Percentiles rank a stretch among this genome's conserved stretches.
These are phyloP conservation scores for Mycena venus DNA, from an alignment of 768 basidiomycete genomes.

Conservation along the genomic window DNA sequence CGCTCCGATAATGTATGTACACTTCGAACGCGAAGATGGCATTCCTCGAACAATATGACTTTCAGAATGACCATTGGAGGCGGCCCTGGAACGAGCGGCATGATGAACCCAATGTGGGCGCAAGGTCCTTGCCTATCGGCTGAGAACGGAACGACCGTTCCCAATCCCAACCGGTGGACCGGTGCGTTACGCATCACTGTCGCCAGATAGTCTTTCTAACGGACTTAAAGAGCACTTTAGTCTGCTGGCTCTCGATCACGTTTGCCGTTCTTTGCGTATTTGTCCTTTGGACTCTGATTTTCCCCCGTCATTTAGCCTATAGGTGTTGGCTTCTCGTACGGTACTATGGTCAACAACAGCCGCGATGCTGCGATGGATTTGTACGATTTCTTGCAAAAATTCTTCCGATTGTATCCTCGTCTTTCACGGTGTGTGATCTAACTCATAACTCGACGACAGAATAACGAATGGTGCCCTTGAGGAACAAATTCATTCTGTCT, in stretches of 20 bases:
- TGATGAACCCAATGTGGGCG: constrained; percentile 16
- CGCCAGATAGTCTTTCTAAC: neutral
- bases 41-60: neutral
- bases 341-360: constrained; percentile 47
- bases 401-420: constrained; percentile 43
- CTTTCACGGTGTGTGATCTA: neutral
- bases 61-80: constrained; percentile 20
- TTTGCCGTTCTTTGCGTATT: neutral
- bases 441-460: neutral
- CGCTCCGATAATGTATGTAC: constrained; percentile 15
- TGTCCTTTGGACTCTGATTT: neutral
- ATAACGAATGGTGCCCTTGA: neutral
- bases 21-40: accelerated
- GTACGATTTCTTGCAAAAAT: constrained; percentile 53
- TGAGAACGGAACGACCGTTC: neutral
- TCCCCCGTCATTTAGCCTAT: constrained; percentile 37
- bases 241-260: constrained; percentile 42
- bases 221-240: constrained; percentile 34
- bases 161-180: constrained; percentile 27
- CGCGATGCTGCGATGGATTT: constrained; percentile 46
- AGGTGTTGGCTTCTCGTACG: constrained; percentile 51
- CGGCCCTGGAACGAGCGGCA: constrained; percentile 24
- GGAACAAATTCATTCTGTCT: constrained; percentile 40
- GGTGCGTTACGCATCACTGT: neutral
- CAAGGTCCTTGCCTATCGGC: constrained; percentile 1